A percentile compares a stretch with the other conserved stretches of the same genome.
Evolutionary conservation across 345 rosid species (phyloP).

Genomic region (Rhodamnia argentea): DNA sequence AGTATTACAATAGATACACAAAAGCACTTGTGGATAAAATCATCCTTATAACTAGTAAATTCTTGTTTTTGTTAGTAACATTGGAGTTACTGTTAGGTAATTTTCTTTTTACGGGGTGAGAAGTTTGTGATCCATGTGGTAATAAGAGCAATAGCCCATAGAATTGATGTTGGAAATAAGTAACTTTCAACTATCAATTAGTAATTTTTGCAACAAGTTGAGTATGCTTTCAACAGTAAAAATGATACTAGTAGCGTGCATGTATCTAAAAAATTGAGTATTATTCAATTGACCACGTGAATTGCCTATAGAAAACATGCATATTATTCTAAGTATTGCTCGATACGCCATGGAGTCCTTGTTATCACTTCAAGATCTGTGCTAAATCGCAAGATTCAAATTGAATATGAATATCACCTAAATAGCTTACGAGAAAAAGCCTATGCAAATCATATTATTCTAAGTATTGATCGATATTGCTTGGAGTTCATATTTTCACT

Average conservation of each 20-base stretch:
- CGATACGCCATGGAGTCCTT: background rate
- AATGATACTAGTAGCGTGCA: accelerated
- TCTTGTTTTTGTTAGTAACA: background rate
- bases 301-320: background rate
- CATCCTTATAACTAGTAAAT: background rate
- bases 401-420: background rate
- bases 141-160: background rate
- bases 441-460: background rate
- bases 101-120: background rate
- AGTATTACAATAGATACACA: background rate
- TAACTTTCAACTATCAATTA: background rate
- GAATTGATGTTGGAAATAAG: background rate
- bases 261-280: background rate
- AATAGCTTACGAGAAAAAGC: background rate
- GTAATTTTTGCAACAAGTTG: background rate
- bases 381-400: background rate
- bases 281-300: background rate
- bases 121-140: background rate
- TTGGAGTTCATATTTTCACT: background rate
- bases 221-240: background rate
- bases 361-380: background rate
- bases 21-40: background rate
- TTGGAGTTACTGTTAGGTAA: background rate
- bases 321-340: background rate
- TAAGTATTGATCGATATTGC: too few species aligned